These are phyloP conservation scores for Fusarium succisae DNA, from an alignment of 2,329 filamentous ascomycete species.

Conservation along the genomic window DNA sequence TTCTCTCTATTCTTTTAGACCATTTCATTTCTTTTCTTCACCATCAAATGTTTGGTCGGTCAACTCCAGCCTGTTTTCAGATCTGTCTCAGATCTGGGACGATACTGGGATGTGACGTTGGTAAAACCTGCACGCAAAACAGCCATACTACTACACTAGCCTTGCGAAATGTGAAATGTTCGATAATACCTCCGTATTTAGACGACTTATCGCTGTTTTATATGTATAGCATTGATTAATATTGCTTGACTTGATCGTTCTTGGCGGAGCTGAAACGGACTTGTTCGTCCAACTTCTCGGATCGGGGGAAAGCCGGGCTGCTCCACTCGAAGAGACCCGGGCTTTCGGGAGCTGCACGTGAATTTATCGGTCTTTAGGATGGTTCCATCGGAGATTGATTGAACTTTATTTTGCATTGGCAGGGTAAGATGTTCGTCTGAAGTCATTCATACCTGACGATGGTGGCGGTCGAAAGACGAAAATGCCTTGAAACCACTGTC, in stretches of 20 bases:
- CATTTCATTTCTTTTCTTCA: no score
- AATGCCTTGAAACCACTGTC: neutral
- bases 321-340: neutral
- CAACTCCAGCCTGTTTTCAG: neutral
- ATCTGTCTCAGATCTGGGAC: constrained; percentile 16
- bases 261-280: neutral
- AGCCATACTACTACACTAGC: neutral
- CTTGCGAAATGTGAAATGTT: neutral
- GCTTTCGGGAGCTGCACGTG: neutral
- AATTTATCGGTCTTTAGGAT: neutral
- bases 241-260: neutral
- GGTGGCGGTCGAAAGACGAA: neutral
- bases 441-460: neutral
- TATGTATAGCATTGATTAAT: constrained; percentile 11
- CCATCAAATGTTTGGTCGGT: neutral
- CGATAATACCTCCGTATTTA: neutral
- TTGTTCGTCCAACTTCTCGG: neutral
- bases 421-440: neutral
- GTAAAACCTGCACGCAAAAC: constrained; percentile 18
- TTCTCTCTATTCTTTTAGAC: no score
- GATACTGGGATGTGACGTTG: constrained; percentile 23
- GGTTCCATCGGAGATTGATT: neutral
- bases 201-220: neutral
- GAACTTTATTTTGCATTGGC: neutral
- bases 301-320: neutral